Percentiles rank a stretch among this genome's conserved stretches.
These are phyloP conservation scores for Westerdykella sp. DNA, from an alignment of 2,329 filamentous ascomycete genomes.

Conservation along the genomic window DNA sequence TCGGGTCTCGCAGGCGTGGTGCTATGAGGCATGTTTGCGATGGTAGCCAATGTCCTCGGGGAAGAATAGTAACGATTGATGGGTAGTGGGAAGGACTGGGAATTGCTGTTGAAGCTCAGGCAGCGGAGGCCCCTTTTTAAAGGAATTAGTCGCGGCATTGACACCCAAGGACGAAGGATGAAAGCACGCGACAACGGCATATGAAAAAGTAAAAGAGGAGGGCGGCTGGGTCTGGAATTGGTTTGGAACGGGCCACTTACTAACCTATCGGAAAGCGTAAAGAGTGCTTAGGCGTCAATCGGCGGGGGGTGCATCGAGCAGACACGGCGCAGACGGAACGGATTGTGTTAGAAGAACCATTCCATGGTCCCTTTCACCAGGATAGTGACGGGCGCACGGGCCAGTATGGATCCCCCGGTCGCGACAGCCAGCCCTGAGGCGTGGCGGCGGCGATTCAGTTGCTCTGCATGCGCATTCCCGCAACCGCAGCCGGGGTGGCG, in stretches of 20 bases:
- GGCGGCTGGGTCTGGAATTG: slow-evolving; percentile 11
- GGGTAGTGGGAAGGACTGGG: slow-evolving; percentile 11
- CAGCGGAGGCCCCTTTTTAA: slow-evolving; percentile 30
- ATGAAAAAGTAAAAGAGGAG: slow-evolving; percentile 22
- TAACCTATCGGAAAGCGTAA: slow-evolving; percentile 24
- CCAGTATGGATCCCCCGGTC: too few relatives aligned
- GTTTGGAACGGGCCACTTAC: slow-evolving; percentile 5
- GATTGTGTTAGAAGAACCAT: slow-evolving; percentile 13
- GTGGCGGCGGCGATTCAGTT: too few relatives aligned
- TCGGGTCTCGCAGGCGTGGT: slow-evolving; percentile 32
- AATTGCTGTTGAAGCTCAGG: slow-evolving; percentile 10
- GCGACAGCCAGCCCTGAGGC: too few relatives aligned
- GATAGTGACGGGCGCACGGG: too few relatives aligned
- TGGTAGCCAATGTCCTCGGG: slow-evolving; percentile 23
- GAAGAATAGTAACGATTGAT: slow-evolving; percentile 10
- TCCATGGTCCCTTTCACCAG: too few relatives aligned
- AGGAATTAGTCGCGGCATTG: slow-evolving; percentile 32
- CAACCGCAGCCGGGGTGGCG: too few relatives aligned
- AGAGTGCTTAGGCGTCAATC: slow-evolving; percentile 8
- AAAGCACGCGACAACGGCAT: slow-evolving; percentile 23
- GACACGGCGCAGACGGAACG: slow-evolving; percentile 11
- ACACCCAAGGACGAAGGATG: slow-evolving; percentile 16
- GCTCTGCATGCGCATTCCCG: too few relatives aligned
- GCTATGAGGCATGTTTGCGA: slow-evolving; percentile 31
- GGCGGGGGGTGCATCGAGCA: slow-evolving; percentile 11